Base-by-base conservation (phyloP, 163 green algal genomes). In the Scenedesmus sp. region DNA sequence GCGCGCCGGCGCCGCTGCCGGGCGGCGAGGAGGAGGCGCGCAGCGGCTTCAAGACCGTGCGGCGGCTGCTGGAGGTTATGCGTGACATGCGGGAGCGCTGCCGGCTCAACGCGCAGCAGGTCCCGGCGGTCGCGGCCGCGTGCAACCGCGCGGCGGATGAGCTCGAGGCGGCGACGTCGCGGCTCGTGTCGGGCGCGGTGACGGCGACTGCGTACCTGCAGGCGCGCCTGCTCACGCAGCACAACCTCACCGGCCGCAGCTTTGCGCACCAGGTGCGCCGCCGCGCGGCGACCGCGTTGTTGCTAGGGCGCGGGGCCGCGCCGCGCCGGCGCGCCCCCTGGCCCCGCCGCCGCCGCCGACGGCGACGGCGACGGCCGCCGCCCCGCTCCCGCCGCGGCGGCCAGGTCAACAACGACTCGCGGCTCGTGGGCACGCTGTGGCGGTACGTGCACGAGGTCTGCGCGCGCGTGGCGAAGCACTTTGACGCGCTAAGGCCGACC, bases 71-170 rank as follows among this genome's bases (percentile, higher is more conserved):
- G 13, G 69, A 77, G n/a, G 3, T 69, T 34, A 42, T 51, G 31
- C 58, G 60, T 18, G 69, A 77, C 26, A 66, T 77, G 13, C 63
- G 50, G 22, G 69, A 77, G 34, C 58, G 69, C 10, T 77, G 69
- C 66, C 66, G 69, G 36, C 26, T 53, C 3, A 67, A 67, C 14
- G 34, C 69, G 4, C 69, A 66, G 34, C 69, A 77, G 34, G 34
- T 77, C 15, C 9, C 69, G 7, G 24, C 31, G 11, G 44, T 39
- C 44, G 53, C 45, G 9, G 53, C 2, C 69, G 44, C n/a, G 29
- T 75, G 66, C 42, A 18, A 31, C 4, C 17, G 14, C 4, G 50
- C 66, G 18, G 26, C 34, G 9, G 31, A 75, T 24, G 29, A 75
- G 18, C 47, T 75, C 29, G 47, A 63, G 22, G 48, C 7, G 28